phyloP scores from a whole-genome alignment of 148 eudicot species.

The Gaultheria prostrata region DNA sequence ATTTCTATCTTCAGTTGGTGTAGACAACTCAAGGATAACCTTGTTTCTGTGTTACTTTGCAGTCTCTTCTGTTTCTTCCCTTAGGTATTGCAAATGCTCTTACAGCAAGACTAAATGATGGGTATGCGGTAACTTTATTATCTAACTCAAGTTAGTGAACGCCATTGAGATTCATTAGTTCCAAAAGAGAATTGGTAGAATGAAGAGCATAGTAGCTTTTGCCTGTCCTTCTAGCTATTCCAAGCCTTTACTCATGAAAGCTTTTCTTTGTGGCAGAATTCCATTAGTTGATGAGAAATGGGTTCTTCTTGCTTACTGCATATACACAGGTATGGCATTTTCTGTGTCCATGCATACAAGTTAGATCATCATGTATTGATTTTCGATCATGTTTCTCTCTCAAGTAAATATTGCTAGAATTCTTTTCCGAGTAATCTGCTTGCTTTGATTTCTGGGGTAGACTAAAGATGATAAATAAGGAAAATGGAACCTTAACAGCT shows the following conservation, averaged over 20 bases:
- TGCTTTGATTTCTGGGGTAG: too few relatives aligned
- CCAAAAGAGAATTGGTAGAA: background rate
- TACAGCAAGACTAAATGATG: constrained; percentile 83
- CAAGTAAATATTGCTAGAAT: background rate
- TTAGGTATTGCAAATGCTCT: constrained; percentile 82
- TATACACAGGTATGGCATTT: constrained; percentile 53
- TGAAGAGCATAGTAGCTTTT: background rate
- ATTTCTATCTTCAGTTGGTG: background rate
- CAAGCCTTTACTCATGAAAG: background rate
- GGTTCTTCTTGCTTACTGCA: constrained; percentile 68
- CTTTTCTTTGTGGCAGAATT: constrained; percentile 42
- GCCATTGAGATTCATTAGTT: background rate
- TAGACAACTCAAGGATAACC: background rate
- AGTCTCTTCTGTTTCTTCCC: constrained; percentile 79
- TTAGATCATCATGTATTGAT: background rate
- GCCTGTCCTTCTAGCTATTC: background rate
- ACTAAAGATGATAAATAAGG: background rate
- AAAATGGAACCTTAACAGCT: background rate
- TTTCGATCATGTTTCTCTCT: background rate
- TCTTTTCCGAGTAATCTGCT: background rate
- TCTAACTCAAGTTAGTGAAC: background rate
- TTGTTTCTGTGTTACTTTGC: constrained; percentile 23
- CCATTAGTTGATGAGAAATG: constrained; percentile 73
- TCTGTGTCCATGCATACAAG: background rate
- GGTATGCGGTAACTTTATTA: constrained; percentile 39